Base-by-base conservation (phyloP, 75 land plant species). In the Adiantum capillusveneris region DNA sequence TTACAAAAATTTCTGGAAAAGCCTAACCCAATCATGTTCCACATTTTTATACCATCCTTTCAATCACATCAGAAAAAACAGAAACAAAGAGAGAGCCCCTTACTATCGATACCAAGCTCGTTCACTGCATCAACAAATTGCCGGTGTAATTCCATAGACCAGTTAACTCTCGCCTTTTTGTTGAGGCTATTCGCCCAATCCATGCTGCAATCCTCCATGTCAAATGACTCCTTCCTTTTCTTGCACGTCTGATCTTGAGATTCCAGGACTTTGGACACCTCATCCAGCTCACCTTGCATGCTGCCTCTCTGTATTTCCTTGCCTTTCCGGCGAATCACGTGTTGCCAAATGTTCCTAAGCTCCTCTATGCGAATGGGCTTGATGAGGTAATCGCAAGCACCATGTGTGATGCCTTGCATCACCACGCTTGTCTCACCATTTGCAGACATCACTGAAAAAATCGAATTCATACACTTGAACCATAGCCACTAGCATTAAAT, bases 281-380 rank as follows among this genome's bases (percentile, higher is more conserved):
- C 76, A 49, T 70, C 76, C 50, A 66, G 71, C 29, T 74, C 76
- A 14, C 66, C 76, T 60, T 51, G 70, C 28, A 26, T 51, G 31
- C 24, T 24, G 22, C 18, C 56, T 9, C 31, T 55, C 29, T 53
- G 14, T 12, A 39, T 19, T 11, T 69, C 72, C n/a, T 62, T 64
- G 17, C 63, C 48, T 27, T 59, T 70, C 60, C 49, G 79, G 25
- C 96, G 58, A 36, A 87, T 75, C 25, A 90, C 87, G 51, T 90
- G 96, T 68, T 86, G 90, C 96, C 96, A 90, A 61, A 90, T 86
- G 57, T 86, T 86, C 69, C 78, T 76, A n/a, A 90, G 69, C 19
- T 81, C 86, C 42, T 90, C 90, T 29, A 81, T 71, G 13, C 87
- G 71, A 16, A 90, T 80, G 22, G 96, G 96, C 59, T 90, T 90